Evolutionary conservation across 139 green algal genomes (phyloP).

Genomic region (Tetradesmus obliquus): DNA sequence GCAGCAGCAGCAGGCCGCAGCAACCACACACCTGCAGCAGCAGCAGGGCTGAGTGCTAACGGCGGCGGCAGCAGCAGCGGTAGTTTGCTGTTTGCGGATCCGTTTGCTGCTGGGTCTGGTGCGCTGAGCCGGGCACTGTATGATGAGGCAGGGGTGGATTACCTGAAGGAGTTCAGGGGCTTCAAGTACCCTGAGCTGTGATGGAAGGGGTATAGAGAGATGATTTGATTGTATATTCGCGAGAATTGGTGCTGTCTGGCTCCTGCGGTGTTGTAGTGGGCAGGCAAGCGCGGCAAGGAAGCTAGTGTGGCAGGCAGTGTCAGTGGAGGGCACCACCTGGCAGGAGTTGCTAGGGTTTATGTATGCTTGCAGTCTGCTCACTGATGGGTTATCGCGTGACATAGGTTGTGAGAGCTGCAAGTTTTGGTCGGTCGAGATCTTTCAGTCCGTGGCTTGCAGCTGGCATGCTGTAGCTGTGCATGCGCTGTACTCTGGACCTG

Average conservation of each 20-base stretch:
- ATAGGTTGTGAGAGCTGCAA: too few relatives aligned
- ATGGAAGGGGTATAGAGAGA: neutral
- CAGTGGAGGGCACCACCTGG: too few relatives aligned
- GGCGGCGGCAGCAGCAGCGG: neutral
- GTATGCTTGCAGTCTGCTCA: too few relatives aligned
- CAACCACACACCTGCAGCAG: neutral
- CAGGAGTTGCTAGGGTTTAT: too few relatives aligned
- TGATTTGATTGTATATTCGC: too few relatives aligned
- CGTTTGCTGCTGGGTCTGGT: conserved; percentile 32
- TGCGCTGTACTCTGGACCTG: neutral
- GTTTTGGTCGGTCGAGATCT: too few relatives aligned
- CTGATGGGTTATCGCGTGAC: too few relatives aligned
- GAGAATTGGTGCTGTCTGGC: neutral
- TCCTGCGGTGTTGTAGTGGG: neutral
- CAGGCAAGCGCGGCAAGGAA: too few relatives aligned
- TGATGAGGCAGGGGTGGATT: conserved; percentile 39
- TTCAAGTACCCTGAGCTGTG: conserved; percentile 37
- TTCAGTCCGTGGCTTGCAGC: too few relatives aligned
- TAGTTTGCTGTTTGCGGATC: conserved; percentile 18
- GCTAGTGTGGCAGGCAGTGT: too few relatives aligned
- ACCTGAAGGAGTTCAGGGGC: conserved; percentile 31
- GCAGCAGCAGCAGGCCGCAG: conserved; percentile 2
- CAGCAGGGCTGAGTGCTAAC: neutral
- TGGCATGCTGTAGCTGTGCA: neutral
- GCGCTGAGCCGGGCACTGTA: conserved; percentile 5